Percentiles rank a stretch among this genome's conserved stretches.
Evolutionary conservation across 2,329 filamentous ascomycete species (phyloP).

Genomic region (Diaporthe citrichinensis): DNA sequence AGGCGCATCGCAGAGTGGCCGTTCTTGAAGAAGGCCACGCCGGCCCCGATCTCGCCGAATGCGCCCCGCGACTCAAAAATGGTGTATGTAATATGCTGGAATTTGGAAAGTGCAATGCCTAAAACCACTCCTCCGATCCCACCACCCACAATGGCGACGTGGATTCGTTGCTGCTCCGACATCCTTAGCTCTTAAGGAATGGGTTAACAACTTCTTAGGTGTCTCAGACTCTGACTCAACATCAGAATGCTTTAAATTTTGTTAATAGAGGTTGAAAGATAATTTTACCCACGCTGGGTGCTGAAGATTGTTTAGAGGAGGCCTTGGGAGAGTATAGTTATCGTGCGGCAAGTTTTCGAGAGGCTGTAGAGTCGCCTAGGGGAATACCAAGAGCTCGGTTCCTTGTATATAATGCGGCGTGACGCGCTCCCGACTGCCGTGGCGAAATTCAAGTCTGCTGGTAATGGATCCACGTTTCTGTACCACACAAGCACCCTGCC

Average conservation of each 20-base stretch:
- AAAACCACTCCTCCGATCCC: conserved; percentile 25
- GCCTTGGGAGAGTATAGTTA: neutral
- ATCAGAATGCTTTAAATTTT: neutral
- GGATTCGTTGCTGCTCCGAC: conserved; percentile 7
- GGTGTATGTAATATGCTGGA: conserved; percentile 19
- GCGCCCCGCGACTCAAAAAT: conserved; percentile 21
- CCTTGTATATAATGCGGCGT: neutral
- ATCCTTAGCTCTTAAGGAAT: neutral
- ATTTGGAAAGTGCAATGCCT: conserved; percentile 23
- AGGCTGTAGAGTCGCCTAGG: neutral
- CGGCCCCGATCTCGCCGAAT: conserved; percentile 29
- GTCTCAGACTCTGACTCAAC: neutral
- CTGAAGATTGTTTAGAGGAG: neutral
- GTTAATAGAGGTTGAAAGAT: neutral
- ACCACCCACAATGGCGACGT: conserved; percentile 26
- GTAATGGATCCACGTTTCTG: neutral
- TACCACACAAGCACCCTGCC: neutral
- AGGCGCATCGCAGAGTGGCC: conserved; percentile 17
- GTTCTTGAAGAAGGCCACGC: conserved; percentile 24
- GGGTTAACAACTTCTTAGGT: neutral
- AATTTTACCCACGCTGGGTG: neutral
- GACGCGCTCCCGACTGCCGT: neutral
- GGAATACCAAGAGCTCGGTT: neutral
- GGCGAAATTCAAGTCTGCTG: conserved; percentile 2
- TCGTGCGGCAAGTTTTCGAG: neutral